These are phyloP conservation scores for Leccinum griseonigrum DNA, from an alignment of 1,284 basidiomycete species.

Conservation along the genomic window DNA sequence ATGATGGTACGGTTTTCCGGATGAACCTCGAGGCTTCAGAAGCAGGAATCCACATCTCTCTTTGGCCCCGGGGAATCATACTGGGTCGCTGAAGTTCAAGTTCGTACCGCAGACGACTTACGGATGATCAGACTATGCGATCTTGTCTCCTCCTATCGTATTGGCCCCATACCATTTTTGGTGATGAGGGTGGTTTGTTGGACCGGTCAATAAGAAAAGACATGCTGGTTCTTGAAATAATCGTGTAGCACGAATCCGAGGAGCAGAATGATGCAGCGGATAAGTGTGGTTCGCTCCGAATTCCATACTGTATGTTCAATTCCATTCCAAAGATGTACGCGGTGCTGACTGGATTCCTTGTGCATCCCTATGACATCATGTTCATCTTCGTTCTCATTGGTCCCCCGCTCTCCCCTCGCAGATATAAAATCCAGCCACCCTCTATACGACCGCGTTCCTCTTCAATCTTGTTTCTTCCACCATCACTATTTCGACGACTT, in stretches of 20 bases:
- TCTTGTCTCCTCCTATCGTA: neutral
- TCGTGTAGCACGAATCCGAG: neutral
- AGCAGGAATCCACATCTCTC: neutral
- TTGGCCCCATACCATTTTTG: neutral
- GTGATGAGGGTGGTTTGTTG: neutral
- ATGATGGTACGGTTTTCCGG: neutral
- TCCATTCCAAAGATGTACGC: constrained; percentile 7
- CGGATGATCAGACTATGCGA: neutral
- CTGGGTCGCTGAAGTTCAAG: neutral
- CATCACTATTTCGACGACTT: constrained; percentile 18
- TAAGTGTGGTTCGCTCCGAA: neutral
- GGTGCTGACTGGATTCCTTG: constrained; percentile 3
- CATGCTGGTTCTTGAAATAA: neutral
- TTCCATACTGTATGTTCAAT: neutral
- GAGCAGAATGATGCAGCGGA: neutral
- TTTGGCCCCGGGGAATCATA: neutral
- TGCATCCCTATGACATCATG: constrained; percentile 20
- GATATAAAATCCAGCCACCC: constrained; percentile 23
- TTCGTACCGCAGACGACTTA: neutral
- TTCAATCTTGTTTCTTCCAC: constrained; percentile 2
- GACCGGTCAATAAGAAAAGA: neutral
- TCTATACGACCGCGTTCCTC: neutral
- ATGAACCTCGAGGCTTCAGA: neutral
- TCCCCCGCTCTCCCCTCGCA: constrained; percentile 5
- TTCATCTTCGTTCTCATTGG: constrained; percentile 24